These are phyloP conservation scores for Coemansia sp. DNA, from an alignment of 192 early-diverging fungal species.

Conservation along the genomic window DNA sequence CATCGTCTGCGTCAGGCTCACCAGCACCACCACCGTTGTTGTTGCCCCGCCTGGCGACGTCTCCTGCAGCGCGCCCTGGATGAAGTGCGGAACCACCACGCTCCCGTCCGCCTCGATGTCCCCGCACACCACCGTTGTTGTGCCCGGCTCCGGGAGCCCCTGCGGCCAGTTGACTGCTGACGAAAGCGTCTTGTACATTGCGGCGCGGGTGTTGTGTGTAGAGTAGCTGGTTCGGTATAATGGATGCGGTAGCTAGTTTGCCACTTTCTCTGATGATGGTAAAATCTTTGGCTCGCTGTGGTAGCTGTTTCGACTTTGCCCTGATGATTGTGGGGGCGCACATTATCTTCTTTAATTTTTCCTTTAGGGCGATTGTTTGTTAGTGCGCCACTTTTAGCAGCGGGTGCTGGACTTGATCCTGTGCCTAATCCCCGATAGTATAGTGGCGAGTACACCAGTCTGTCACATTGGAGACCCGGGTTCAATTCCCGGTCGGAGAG, in stretches of 20 bases:
- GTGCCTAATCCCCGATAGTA: slow-evolving; percentile 39
- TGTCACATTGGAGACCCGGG: slow-evolving; percentile 42
- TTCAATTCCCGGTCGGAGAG: slow-evolving; percentile 43
- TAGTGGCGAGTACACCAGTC: slow-evolving; percentile 40
- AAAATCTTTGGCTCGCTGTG: too few relatives aligned
- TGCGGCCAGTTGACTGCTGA: slow-evolving; percentile 40
- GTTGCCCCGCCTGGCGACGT: background rate
- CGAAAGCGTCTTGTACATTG: slow-evolving; percentile 38
- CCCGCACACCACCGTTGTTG: slow-evolving; percentile 24
- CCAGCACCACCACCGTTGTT: slow-evolving; percentile 8
- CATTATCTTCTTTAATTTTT: too few relatives aligned
- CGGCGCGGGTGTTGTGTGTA: background rate
- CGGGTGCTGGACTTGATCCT: too few relatives aligned
- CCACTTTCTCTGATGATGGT: too few relatives aligned
- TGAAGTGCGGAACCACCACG: slow-evolving; percentile 30
- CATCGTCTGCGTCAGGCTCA: slow-evolving; percentile 36
- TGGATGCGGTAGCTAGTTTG: too few relatives aligned
- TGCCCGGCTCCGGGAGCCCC: slow-evolving; percentile 15
- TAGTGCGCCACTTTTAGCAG: too few relatives aligned
- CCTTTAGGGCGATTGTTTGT: too few relatives aligned
- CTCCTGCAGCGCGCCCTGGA: background rate
- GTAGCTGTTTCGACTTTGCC: too few relatives aligned
- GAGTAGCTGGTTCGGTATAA: too few relatives aligned
- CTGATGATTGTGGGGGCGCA: too few relatives aligned
- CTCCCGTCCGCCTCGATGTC: slow-evolving; percentile 16